These are phyloP conservation scores for Chenopodium album DNA, from an alignment of 148 eudicot genomes.

Conservation along the genomic window DNA sequence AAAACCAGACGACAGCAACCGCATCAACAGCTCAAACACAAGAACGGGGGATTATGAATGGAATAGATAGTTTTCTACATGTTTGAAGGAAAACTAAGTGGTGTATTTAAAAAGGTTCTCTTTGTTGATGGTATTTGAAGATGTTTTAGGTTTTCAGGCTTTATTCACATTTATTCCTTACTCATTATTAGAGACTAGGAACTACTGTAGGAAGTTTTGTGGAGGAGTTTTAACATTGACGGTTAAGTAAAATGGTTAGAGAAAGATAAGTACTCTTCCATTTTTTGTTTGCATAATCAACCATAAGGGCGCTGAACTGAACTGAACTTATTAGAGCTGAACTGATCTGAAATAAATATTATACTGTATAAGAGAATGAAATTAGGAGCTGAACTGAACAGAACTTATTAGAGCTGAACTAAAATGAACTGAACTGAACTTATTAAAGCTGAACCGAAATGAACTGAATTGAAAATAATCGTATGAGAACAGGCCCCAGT, in stretches of 20 bases:
- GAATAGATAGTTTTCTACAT: slow-evolving; percentile 54
- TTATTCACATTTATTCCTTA: neutral
- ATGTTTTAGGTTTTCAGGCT: neutral
- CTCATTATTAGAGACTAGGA: neutral
- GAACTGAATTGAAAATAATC: no score
- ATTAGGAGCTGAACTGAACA: no score
- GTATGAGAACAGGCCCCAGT: no score
- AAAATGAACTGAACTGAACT: no score
- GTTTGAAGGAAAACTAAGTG: neutral
- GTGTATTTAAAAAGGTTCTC: neutral
- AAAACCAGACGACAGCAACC: slow-evolving; percentile 51
- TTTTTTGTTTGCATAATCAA: no score
- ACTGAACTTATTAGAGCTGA: no score
- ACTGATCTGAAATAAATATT: no score
- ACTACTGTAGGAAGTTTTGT: slow-evolving; percentile 27
- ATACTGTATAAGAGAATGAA: no score
- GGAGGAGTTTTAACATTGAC: neutral
- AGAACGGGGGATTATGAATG: slow-evolving; percentile 63
- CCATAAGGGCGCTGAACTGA: no score
- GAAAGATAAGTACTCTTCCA: neutral
- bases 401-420: no score
- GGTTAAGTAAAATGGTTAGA: neutral
- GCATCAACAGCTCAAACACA: slow-evolving; percentile 46
- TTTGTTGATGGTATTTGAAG: neutral
- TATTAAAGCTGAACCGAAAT: no score